Evolutionary conservation across 805 yeast species (phyloP), one percentile per base, ranked within the genome.

Genomic region (Candida argentea): DNA sequence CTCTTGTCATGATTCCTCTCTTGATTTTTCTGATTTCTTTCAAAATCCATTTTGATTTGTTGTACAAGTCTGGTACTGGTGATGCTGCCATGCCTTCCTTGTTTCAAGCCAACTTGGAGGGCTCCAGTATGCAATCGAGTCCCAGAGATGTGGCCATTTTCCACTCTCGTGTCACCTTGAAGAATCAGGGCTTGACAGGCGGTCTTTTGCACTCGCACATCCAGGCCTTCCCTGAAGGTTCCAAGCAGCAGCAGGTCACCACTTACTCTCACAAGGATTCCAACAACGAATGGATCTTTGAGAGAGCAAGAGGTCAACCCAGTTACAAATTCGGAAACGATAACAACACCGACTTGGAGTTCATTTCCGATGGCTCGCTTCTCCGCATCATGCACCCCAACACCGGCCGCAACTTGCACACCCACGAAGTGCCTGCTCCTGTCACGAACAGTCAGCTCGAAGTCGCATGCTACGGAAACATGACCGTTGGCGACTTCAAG

Each of bases 61-160:
- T 82, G 37, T 72, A 71, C 42, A 78, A 75, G 36, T 66, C 84
- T 13, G 94, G 94, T 42, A 65, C 85, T n/a, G 93, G 93, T 39
- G 82, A 76, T 49, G 76, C 80, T 20, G 70, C 68, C 40, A 80
- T 81, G 82, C 76, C 85, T 7, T 77, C 89, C 1, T 58, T 82
- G 39, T 81, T 81, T 65, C 93, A 82, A 57, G 89, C 91, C 25
- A 74, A 76, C 48, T 67, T 82, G 50, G 54, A 56, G 10, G 84
- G 82, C 26, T 68, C 83, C 8, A 73, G 67, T 30, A 75, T 81
- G 24, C 70, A 65, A 18, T 81, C 73, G 53, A 58, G 79, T 20
- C 80, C 89, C 30, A 66, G 91, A 55, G 79, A 76, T 38, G 62
- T 82, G 11, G 52, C 76, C 3, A 52, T 67, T 32, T 84, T 73